Conservation (phyloP, 148 eudicot species). For the Dysphania ambrosioides region DNA sequence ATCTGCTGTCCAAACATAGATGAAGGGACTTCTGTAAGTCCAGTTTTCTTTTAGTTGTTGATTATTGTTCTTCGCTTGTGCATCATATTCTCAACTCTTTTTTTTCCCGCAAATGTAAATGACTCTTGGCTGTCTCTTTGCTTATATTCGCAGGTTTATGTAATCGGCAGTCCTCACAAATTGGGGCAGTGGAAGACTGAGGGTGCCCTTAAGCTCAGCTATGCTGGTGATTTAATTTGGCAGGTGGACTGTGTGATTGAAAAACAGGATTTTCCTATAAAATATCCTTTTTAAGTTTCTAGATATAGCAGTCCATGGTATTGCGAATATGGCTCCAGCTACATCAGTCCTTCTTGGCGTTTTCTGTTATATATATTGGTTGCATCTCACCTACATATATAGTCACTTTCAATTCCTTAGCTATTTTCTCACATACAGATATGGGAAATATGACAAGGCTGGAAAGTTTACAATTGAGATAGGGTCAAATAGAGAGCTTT, state of each 20-base stretch:
- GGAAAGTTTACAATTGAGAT: constrained; percentile 58
- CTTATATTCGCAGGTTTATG: constrained; percentile 57
- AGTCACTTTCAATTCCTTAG: constrained; percentile 41
- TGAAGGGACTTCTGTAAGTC: constrained; percentile 74
- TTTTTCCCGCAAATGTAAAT: not conserved
- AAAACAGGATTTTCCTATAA: constrained; percentile 75
- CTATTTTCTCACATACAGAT: constrained; percentile 63
- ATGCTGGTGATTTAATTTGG: constrained; percentile 86
- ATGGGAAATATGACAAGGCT: constrained; percentile 55
- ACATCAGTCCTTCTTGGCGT: not conserved
- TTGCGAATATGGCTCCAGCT: not conserved
- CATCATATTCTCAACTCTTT: not conserved
- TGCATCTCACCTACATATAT: not conserved
- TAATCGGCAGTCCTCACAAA: constrained; percentile 71
- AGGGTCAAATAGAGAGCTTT: constrained; percentile 69
- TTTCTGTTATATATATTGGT: not conserved
- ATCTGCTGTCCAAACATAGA: constrained; percentile 79
- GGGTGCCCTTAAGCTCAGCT: constrained; percentile 66
- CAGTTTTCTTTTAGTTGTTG: not conserved
- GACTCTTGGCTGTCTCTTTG: not conserved
- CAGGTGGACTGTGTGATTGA: constrained; percentile 64
- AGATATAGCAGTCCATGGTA: not conserved
- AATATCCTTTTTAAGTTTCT: constrained; percentile 64
- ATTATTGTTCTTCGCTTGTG: not conserved
- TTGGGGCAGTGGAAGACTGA: constrained; percentile 79